Evolutionary conservation across 768 basidiomycete genomes (phyloP).

Genomic region (Leccinum imitatum): DNA sequence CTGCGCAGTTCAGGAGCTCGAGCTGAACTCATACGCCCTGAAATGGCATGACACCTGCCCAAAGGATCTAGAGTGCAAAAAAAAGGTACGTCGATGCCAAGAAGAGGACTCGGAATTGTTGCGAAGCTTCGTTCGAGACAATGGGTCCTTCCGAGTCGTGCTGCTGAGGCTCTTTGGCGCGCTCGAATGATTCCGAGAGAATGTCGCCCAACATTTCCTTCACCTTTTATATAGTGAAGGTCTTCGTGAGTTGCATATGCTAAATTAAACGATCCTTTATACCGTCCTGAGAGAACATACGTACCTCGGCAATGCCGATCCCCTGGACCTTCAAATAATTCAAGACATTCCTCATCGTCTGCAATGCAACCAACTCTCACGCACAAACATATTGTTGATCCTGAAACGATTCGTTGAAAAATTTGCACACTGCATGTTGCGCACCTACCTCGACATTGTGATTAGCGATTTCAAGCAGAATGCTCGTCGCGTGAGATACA

Average conservation of each 20-base stretch:
- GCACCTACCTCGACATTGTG: slow-evolving; percentile 83
- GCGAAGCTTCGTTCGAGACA: slow-evolving; percentile 96
- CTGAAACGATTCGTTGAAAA: slow-evolving; percentile 38
- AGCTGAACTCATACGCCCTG: slow-evolving; percentile 78
- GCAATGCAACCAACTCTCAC: slow-evolving; percentile 90
- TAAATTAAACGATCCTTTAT: neutral
- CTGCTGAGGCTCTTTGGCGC: slow-evolving; percentile 70
- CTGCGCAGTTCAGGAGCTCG: neutral
- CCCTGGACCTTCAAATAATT: slow-evolving; percentile 97
- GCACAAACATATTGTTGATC: slow-evolving; percentile 99
- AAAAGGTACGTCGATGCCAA: slow-evolving; percentile 99
- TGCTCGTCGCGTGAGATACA: slow-evolving; percentile 79
- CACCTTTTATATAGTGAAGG: slow-evolving; percentile 86
- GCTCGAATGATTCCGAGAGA: slow-evolving; percentile 74
- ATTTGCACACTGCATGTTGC: neutral
- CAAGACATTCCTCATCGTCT: slow-evolving; percentile 92
- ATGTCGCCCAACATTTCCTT: slow-evolving; percentile 96
- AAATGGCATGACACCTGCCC: slow-evolving; percentile 97
- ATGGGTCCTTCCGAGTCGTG: slow-evolving; percentile 76
- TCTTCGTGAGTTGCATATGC: slow-evolving; percentile 72
- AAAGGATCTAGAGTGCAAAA: slow-evolving; percentile 86
- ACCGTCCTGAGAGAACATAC: neutral
- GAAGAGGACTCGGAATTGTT: slow-evolving; percentile 72
- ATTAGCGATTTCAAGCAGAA: slow-evolving; percentile 97
- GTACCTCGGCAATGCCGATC: slow-evolving; percentile 87